A percentile compares a stretch with the other conserved stretches of the same genome.
These are phyloP conservation scores for Takakia lepidozioides DNA, from an alignment of 225 moss, liverwort and hornwort species.

Conservation along the genomic window DNA sequence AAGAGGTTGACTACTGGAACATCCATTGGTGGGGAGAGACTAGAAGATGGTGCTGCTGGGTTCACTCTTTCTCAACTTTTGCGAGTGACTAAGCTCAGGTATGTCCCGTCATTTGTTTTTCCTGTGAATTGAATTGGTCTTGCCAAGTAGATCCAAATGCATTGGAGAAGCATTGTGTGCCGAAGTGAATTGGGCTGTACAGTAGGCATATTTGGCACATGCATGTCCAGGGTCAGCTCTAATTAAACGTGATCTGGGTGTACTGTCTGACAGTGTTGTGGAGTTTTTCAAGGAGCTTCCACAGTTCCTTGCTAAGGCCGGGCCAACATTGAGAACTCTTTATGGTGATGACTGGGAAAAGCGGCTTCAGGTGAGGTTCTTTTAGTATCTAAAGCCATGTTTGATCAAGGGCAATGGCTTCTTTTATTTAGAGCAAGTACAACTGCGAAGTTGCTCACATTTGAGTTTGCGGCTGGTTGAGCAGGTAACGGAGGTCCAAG, in stretches of 20 bases:
- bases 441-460: constrained; percentile 10
- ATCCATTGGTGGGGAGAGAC: constrained; percentile 27
- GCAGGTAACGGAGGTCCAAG: constrained; percentile 91
- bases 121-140: no score
- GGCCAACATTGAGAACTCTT: constrained; percentile 45
- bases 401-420: no score
- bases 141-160: no score
- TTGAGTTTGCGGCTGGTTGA: constrained; percentile 5
- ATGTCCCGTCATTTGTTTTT: constrained; percentile 5
- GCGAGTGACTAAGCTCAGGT: constrained; percentile 77
- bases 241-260: neutral
- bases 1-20: constrained; percentile 59
- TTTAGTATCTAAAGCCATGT: no score
- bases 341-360: constrained; percentile 91
- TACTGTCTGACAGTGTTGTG: constrained; percentile 46
- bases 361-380: constrained; percentile 58
- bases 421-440: no score
- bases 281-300: constrained; percentile 96
- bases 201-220: constrained; percentile 4
- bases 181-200: constrained; percentile 7
- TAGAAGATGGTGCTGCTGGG: constrained; percentile 37
- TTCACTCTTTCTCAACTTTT: constrained; percentile 88
- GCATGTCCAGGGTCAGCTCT: neutral
- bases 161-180: no score
- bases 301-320: constrained; percentile 80